Evolutionary conservation across 768 basidiomycete genomes (phyloP).

Genomic region (Rhizopogon rudus): DNA sequence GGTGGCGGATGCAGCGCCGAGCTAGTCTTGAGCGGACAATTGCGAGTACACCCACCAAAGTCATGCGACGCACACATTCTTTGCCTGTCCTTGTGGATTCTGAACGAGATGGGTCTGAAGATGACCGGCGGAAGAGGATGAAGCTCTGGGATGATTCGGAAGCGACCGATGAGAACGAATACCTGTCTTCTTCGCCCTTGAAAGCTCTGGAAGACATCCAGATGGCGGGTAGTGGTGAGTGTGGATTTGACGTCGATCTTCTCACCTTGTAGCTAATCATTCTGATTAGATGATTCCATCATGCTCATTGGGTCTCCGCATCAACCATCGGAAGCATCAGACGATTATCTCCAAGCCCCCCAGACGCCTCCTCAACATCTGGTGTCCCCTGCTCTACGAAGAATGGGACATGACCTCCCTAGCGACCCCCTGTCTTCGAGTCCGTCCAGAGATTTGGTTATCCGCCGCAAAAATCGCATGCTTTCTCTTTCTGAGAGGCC

Average conservation of each 20-base stretch:
- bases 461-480: conserved; percentile 34
- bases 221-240: conserved; percentile 31
- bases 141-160: conserved; percentile 18
- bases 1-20: conserved; percentile 14
- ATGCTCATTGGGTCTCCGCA: conserved; percentile 17
- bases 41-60: conserved; percentile 1
- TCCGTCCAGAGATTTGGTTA: conserved; percentile 41
- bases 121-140: conserved; percentile 17
- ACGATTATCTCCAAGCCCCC: conserved; percentile 59
- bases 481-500: conserved; percentile 13
- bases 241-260: neutral
- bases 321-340: conserved; percentile 37
- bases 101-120: conserved; percentile 9
- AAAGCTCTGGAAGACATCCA: conserved; percentile 21
- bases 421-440: conserved; percentile 48
- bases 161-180: neutral
- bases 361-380: conserved; percentile 70
- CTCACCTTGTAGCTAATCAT: neutral
- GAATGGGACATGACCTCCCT: conserved; percentile 33
- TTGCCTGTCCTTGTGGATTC: conserved; percentile 15
- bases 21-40: conserved; percentile 13
- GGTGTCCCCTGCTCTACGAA: conserved; percentile 54
- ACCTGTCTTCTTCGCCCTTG: conserved; percentile 10
- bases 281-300: conserved; percentile 43
- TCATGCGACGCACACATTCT: conserved; percentile 23